These are phyloP conservation scores for Pseudocercospora pini-densiflorae DNA, from an alignment of 2,329 filamentous ascomycete species.

Conservation along the genomic window DNA sequence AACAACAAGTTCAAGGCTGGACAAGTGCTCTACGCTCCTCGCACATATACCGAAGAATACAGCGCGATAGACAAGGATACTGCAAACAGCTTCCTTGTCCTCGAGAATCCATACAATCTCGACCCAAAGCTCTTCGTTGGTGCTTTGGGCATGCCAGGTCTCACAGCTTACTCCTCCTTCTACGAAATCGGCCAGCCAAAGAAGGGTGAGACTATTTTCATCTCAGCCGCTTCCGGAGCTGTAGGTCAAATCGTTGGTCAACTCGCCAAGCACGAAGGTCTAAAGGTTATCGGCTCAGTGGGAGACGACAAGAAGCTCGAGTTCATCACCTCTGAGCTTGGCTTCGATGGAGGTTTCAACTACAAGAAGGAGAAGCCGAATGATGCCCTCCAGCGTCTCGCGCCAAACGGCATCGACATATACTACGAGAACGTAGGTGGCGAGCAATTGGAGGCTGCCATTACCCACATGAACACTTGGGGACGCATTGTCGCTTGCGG, in stretches of 20 bases:
- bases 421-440: conserved; percentile 79
- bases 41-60: conserved; percentile 61
- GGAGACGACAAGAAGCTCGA: conserved; percentile 80
- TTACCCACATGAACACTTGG: conserved; percentile 65
- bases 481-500: conserved; percentile 69
- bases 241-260: conserved; percentile 85
- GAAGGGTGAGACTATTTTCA: conserved; percentile 80
- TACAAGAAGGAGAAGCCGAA: conserved; percentile 80
- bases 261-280: conserved; percentile 78
- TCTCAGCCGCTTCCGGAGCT: conserved; percentile 78
- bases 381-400: conserved; percentile 71
- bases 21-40: conserved; percentile 63
- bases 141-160: conserved; percentile 76
- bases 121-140: conserved; percentile 73
- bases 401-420: conserved; percentile 79
- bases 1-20: conserved; percentile 66
- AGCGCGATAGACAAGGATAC: conserved; percentile 58
- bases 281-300: conserved; percentile 79
- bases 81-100: conserved; percentile 51
- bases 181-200: conserved; percentile 77
- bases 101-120: conserved; percentile 72
- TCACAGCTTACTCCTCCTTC: conserved; percentile 75
- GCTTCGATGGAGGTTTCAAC: conserved; percentile 79
- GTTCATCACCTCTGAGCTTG: conserved; percentile 71
- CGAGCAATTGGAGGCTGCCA: conserved; percentile 71